Percentiles rank a stretch among this genome's conserved stretches.
Evolutionary conservation across 2,329 filamentous ascomycete species (phyloP).

Genomic region (Colletotrichum scovillei): DNA sequence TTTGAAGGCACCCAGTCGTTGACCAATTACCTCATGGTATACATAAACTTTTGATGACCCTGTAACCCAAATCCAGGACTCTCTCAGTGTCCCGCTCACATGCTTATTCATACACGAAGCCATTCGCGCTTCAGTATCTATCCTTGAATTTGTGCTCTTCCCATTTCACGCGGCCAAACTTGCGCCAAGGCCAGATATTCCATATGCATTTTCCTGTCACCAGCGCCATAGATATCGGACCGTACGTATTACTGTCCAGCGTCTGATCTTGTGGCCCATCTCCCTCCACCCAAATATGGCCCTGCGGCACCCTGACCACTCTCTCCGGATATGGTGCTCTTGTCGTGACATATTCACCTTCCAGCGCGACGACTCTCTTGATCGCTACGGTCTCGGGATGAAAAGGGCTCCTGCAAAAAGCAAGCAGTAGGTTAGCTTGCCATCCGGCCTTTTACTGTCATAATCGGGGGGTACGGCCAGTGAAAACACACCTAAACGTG

Average conservation of each 20-base stretch:
- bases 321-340: constrained; percentile 67
- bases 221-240: constrained; percentile 80
- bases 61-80: not conserved
- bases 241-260: constrained; percentile 90
- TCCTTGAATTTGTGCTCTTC: constrained; percentile 58
- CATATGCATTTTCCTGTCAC: constrained; percentile 80
- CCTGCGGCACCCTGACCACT: constrained; percentile 76
- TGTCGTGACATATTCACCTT: constrained; percentile 81
- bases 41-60: not conserved
- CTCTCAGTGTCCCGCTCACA: not conserved
- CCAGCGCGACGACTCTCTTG: constrained; percentile 85
- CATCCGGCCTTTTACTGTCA: not conserved
- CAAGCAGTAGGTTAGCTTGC: not conserved
- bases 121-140: constrained; percentile 41
- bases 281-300: constrained; percentile 96
- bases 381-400: constrained; percentile 77
- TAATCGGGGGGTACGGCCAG: too few species aligned
- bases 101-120: constrained; percentile 4
- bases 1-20: not conserved
- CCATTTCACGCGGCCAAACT: constrained; percentile 68
- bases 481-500: constrained; percentile 68
- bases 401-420: constrained; percentile 70
- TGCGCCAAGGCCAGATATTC: constrained; percentile 75
- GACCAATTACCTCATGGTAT: not conserved
- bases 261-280: constrained; percentile 79